These are phyloP conservation scores for Blastocystis hominis DNA, from an alignment of 352 stramenopile genomes.

Conservation along the genomic window DNA sequence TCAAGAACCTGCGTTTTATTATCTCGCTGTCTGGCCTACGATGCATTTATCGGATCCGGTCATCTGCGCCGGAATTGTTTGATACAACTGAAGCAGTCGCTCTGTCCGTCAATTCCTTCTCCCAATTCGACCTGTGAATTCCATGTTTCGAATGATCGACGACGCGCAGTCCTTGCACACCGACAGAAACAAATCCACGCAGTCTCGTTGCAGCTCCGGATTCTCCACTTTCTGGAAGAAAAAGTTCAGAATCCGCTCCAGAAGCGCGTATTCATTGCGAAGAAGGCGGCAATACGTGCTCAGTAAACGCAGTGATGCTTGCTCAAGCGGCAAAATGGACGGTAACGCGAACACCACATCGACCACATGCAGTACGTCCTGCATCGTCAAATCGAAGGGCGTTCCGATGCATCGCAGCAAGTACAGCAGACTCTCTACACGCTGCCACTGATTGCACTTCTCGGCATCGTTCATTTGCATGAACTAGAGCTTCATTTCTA, in stretches of 20 bases:
- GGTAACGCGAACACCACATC: not conserved
- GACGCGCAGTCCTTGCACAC: not conserved
- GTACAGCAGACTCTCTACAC: not conserved
- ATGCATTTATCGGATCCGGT: not conserved
- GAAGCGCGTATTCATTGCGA: not conserved
- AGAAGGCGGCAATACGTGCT: not conserved
- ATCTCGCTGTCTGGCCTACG: not conserved
- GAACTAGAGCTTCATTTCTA: not conserved
- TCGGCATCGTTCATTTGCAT: not conserved
- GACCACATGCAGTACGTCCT: not conserved
- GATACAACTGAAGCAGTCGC: not conserved
- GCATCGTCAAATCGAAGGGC: not conserved
- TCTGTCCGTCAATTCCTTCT: not conserved
- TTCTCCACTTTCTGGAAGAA: not conserved
- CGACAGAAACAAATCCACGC: not conserved
- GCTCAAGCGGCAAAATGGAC: not conserved
- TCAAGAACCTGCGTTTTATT: not conserved
- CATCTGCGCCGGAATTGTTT: not conserved
- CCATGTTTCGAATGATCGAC: not conserved
- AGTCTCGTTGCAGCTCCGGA: not conserved
- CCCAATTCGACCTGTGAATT: not conserved
- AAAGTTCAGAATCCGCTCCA: not conserved
- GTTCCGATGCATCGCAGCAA: not conserved
- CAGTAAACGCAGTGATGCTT: not conserved
- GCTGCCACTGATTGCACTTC: not conserved